These are phyloP conservation scores for Phialophora chinensis DNA, from an alignment of 2,329 filamentous ascomycete species.

Conservation along the genomic window DNA sequence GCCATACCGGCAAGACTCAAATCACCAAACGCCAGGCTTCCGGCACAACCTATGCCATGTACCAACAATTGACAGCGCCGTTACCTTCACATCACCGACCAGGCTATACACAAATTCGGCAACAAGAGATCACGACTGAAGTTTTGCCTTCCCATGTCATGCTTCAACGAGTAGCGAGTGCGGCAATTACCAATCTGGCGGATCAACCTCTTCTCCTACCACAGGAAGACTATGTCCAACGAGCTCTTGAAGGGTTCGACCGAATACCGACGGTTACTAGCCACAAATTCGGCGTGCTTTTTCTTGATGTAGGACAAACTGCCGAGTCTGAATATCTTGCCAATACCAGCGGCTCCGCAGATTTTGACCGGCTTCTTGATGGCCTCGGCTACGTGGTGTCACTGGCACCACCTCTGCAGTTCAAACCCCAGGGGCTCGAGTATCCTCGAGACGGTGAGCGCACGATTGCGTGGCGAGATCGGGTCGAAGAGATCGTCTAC, in stretches of 20 bases:
- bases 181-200: constrained; percentile 53
- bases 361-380: constrained; percentile 85
- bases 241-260: constrained; percentile 83
- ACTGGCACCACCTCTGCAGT: constrained; percentile 74
- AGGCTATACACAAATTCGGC: constrained; percentile 47
- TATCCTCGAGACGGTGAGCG: constrained; percentile 82
- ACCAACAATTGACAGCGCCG: constrained; percentile 54
- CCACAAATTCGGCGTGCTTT: constrained; percentile 93
- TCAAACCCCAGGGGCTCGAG: constrained; percentile 93
- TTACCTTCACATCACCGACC: constrained; percentile 54
- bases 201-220: constrained; percentile 78
- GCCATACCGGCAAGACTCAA: constrained; percentile 54
- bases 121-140: constrained; percentile 46
- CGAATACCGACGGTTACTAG: constrained; percentile 88
- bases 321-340: constrained; percentile 82
- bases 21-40: constrained; percentile 59
- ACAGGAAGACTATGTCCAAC: constrained; percentile 68
- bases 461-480: constrained; percentile 92
- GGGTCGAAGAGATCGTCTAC: constrained; percentile 93
- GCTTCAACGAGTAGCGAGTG: constrained; percentile 52
- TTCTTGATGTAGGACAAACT: constrained; percentile 85
- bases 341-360: constrained; percentile 83
- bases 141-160: constrained; percentile 55
- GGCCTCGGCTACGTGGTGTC: constrained; percentile 81
- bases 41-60: constrained; percentile 56